Evolutionary conservation across 345 rosid genomes (phyloP).

Genomic region (Bruguiera sexangula): DNA sequence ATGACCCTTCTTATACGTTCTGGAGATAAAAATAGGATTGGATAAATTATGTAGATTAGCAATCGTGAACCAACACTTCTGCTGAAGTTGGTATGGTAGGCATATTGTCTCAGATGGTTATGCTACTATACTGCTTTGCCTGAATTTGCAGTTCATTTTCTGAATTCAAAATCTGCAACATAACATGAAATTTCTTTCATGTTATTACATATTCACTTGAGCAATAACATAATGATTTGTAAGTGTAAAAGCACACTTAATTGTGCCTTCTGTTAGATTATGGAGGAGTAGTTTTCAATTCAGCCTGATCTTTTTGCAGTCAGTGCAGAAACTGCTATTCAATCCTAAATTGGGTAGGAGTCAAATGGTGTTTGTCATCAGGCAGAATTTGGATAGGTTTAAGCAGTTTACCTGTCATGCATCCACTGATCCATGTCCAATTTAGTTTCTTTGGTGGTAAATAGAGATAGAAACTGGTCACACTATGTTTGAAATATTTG

Average conservation of each 20-base stretch:
- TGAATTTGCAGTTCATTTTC: too few relatives aligned
- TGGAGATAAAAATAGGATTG: neutral
- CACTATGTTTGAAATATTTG: too few relatives aligned
- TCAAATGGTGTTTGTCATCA: neutral
- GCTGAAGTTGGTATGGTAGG: neutral
- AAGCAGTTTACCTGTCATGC: neutral
- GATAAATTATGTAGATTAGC: neutral
- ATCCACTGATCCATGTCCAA: too few relatives aligned
- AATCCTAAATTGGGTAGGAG: neutral
- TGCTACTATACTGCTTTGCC: neutral
- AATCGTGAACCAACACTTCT: neutral
- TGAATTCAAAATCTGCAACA: too few relatives aligned
- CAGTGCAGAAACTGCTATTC: neutral
- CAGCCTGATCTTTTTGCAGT: neutral
- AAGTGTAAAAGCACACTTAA: neutral
- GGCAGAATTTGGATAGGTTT: neutral
- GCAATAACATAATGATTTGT: neutral
- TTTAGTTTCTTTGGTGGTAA: too few relatives aligned
- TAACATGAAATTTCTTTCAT: too few relatives aligned
- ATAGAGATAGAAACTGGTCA: too few relatives aligned
- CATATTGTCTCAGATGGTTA: neutral
- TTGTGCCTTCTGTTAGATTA: neutral
- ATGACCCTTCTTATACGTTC: neutral
- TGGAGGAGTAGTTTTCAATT: neutral
- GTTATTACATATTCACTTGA: neutral